Base-by-base conservation (phyloP, 1,139 yeast genomes). In the Debaryomyces nepalensis region DNA sequence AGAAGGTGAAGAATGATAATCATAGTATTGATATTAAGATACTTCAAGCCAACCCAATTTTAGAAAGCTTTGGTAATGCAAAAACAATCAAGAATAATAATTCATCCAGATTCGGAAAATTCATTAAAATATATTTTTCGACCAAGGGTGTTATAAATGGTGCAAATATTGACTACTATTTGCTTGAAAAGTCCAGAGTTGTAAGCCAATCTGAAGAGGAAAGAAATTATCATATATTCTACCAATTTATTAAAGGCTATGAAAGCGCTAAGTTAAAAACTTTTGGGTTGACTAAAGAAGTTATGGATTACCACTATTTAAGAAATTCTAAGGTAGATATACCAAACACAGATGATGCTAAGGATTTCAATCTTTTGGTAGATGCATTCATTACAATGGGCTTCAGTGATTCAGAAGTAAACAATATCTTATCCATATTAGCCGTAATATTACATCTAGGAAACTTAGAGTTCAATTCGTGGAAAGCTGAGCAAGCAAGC, bases 51-150 rank as follows among this genome's bases (percentile, higher is more conserved):
- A 95, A 93, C 58, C 99, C 99, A 0, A 89, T 95, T 37, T 70
- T 95, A 53, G 99, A 95, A 63, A 84, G 97, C 32, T 95, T 95
- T 64, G 99, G 99, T 52, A 95, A 95, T 64, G 95, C 99, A 1
- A 96, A 93, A 56, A 95, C 99, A 0, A 89, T 90, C 21, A 81
- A 95, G 52, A 95, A 95, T 61, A 85, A 91, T 61, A 95, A 95
- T 61, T 90, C 98, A 7, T 93, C 99, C 8, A 79, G 99, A 58
- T 95, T 95, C 61, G 99, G 99, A 37, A 95, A 95, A 64, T 95
- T 93, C 59, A 89, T 95, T 49, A 85, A 93, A 55, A 87, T 95
- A 45, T 90, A 82, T 61, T 89, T 93, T 55, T 75, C 80, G 41
- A 57, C 69, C 2, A 66, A 75, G 8, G 90, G 89, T 4, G 76